Evolutionary conservation across 148 eudicot genomes (phyloP).

Genomic region (Gaultheria prostrata): DNA sequence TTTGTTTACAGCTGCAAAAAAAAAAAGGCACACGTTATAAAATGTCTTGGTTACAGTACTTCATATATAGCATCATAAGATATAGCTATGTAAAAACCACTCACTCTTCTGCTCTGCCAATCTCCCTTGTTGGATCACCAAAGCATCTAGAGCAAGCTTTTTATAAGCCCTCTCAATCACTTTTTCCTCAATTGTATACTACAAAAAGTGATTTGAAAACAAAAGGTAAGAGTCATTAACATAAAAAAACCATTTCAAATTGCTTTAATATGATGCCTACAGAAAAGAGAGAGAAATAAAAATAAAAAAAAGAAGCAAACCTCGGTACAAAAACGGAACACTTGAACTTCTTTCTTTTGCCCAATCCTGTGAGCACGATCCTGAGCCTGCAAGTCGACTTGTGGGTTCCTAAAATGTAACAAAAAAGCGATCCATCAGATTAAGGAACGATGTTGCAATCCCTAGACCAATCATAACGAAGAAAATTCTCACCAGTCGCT

Average conservation of each 20-base stretch:
- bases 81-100: constrained; percentile 17
- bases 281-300: too few relatives aligned
- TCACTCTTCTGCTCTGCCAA: constrained; percentile 93
- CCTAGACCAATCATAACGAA: constrained; percentile 6
- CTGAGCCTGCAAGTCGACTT: constrained; percentile 99
- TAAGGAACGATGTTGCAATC: background rate
- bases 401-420: constrained; percentile 75
- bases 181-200: constrained; percentile 97
- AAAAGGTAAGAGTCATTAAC: background rate
- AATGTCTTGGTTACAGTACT: background rate
- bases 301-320: constrained; percentile 26
- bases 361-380: constrained; percentile 99
- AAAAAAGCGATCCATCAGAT: background rate
- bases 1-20: constrained; percentile 90
- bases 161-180: constrained; percentile 98
- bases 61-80: background rate
- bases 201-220: constrained; percentile 14
- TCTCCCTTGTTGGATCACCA: constrained; percentile 99
- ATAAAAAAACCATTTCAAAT: background rate
- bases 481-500: constrained; percentile 78
- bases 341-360: constrained; percentile 99
- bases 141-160: constrained; percentile 98
- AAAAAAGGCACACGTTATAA: background rate
- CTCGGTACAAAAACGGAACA: constrained; percentile 99
- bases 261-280: background rate